Base-by-base conservation (phyloP, 371 early-diverging fungal species). In the Rhizopus microsporus region DNA sequence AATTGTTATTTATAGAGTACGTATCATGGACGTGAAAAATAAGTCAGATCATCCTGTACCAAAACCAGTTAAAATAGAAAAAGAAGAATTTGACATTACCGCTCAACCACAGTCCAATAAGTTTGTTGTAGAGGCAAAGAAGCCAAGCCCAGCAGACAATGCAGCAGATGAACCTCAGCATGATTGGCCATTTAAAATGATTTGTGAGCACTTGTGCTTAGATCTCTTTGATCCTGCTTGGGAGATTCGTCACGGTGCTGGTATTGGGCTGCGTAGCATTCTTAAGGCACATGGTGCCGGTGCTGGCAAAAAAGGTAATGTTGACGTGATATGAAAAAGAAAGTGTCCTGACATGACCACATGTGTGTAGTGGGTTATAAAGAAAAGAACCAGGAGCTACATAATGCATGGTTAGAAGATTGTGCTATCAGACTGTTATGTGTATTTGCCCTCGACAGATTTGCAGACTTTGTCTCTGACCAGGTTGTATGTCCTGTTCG, bases 161-260 rank as follows among this genome's bases (percentile, higher is more conserved):
- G 34, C 31, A 17, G 31, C 39, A 17, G 75, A 69, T 48, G 59
- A 67, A 43, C 59, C 47, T 40, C 42, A 65, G 45, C 29, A 49
- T 51, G 91, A 91, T 61, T 97, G 97, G 97, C 92, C 95, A 12
- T 96, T 98, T 64, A 93, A 91, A 57, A 87, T 89, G 48, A 76
- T 96, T 0, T 93, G 92, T 60, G 96, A 95, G 52, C 84, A 93
- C 53, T 80, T 98, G 12, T 91, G 88, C 60, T 78, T 94, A 63
- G 95, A 96, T 71, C 78, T 98, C 40, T 95, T 96, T 64, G 91
- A 93, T 55, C 88, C 94, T 1, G 56, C 73, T n/a, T 98, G 99
- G 99, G 94, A 95, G 62, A 83, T 93, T 16, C 85, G 99, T 6
- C 99, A 98, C 63, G 99, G 99, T 33, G 97, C 99, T 2, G 96